Base-by-base conservation (phyloP, 257 asterid genomes). In the Verbascum thapsus region DNA sequence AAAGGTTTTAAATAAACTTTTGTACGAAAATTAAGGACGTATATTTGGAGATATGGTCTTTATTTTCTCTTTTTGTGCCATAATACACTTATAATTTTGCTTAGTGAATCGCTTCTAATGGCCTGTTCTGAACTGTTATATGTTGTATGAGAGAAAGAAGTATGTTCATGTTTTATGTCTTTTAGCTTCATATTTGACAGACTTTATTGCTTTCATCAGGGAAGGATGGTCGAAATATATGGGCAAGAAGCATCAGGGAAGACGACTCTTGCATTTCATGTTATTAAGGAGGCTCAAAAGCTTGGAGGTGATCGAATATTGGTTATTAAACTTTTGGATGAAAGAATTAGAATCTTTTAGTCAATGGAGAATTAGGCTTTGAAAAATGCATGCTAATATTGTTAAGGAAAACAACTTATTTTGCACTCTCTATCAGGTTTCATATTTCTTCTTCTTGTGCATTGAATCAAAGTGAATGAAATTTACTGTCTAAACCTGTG, bases 201-300 rank as follows among this genome's bases (percentile, higher is more conserved):
- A 50, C 23, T 61, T 51, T 19, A 38, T 71, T 76, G 66, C 74
- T 57, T 71, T 64, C 23, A 30, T 53, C 74, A 90, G 97, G 99
- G 99, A 68, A 82, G 99, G 77, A 84, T 94, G 78, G 84, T 94
- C 22, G 97, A 94, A 75, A 78, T 94, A 32, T 94, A 83, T 59
- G 97, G 99, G 60, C 95, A 80, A 66, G 99, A 94, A 82, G 97
- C 97, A 68, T 90, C 97, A 6, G 99, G 99, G 65, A 90, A 94
- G 95, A 94, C 99, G 17, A 90, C 97, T 16, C 91, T 94, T 20
- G 97, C 99, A 10, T 77, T 94, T 40, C 97, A 94, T 78, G 83
- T 84, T 47, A 78, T 94, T 74, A 87, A 73, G 80, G 97, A 94
- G 84, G 99, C 99, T 64, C 99, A 94, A 58, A 90, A 83, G 79